Base-by-base conservation (phyloP, 2,329 filamentous ascomycete genomes). In the Apiospora pterosperma region DNA sequence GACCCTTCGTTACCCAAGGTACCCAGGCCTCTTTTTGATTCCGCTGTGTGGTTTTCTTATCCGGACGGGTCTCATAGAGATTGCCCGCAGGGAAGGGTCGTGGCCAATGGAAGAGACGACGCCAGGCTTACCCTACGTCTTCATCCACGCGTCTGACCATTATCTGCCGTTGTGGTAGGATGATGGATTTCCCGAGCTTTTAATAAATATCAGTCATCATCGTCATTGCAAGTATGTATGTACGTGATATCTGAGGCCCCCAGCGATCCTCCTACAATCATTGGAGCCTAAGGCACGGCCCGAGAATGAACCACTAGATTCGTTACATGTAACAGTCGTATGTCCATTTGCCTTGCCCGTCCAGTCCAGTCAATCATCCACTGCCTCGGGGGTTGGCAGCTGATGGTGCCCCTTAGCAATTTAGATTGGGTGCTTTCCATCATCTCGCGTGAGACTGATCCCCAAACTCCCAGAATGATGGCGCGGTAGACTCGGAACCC, bases 271-370 rank as follows among this genome's bases (percentile, higher is more conserved):
- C 28, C 28, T 55, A 16, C n/a, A 10, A 21, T 55, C 21, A 55
- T 34, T 55, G 48, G 48, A 55, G 48, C 48, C 48, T 55, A 55
- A 55, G 48, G 48, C 48, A 34, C 48, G 48, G 48, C 48, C 48
- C 48, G 48, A 55, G 48, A 11, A n/a, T 31, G 48, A 28, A n/a
- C 28, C 28, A 55, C 48, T 34, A 8, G 28, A 12, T 12, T 41
- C n/a, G n/a, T n/a, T 55, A n/a, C 28, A 34, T 55, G 48, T 8
- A 55, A 34, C 28, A 34, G 48, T 55, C 48, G 34, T 55, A 31
- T 55, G 48, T 14, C 21, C 42, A 48, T 48, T 23, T 48, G 21
- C 11, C 11, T 25, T 28, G 21, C 28, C 48, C 31, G 12, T 19
- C 25, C 48, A 55, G 16, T 28, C 34, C n/a, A 55, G 19, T 34